A percentile compares a stretch with the other conserved stretches of the same genome.
Evolutionary conservation across 441 rosid species (phyloP).

Genomic region (Euphorbia corollata): DNA sequence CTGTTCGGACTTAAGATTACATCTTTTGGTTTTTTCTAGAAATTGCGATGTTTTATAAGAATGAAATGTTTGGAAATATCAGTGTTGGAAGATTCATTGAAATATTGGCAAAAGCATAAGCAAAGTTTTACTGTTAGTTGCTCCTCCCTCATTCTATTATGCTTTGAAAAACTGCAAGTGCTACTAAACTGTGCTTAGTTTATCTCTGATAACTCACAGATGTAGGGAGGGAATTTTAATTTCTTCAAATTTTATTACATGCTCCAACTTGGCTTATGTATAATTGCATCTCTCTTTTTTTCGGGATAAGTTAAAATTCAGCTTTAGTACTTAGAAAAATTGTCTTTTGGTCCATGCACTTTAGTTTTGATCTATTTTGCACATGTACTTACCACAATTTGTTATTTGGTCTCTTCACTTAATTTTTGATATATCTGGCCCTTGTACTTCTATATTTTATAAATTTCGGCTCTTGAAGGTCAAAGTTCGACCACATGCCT

Average conservation of each 20-base stretch:
- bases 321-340: no score
- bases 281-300: background rate
- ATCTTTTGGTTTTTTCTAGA: background rate
- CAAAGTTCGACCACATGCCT: background rate
- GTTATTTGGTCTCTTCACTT: background rate
- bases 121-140: background rate
- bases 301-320: background rate
- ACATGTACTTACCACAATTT: background rate
- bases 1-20: background rate
- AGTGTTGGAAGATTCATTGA: background rate
- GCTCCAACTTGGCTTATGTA: background rate
- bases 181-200: background rate
- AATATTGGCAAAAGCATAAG: constrained; percentile 7
- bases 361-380: background rate
- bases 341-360: background rate
- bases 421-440: background rate
- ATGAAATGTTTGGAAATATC: background rate
- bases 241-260: background rate
- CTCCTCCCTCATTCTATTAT: background rate
- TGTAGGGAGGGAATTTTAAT: background rate
- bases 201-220: background rate
- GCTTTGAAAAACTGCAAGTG: no score
- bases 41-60: background rate
- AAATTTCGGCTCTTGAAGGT: background rate
- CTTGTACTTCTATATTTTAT: background rate